These are phyloP conservation scores for Cercospora sesami DNA, from an alignment of 2,329 filamentous ascomycete species.

Conservation along the genomic window DNA sequence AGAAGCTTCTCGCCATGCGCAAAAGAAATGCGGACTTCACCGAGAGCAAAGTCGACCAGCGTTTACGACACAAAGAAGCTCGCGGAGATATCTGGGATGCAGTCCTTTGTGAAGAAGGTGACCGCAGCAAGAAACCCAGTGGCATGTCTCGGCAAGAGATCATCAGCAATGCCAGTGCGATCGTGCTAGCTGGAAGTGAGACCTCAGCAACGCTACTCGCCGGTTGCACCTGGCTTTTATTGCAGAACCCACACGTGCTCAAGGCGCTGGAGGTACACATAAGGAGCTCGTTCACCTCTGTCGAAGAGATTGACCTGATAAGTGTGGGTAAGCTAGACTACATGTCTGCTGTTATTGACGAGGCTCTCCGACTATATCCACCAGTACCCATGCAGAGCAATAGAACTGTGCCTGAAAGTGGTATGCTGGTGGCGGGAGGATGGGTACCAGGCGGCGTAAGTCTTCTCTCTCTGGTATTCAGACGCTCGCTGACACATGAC, in stretches of 20 bases:
- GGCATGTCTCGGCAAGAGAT: slow-evolving; percentile 45
- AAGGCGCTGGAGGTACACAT: slow-evolving; percentile 60
- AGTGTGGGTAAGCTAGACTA: slow-evolving; percentile 41
- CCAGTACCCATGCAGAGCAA: slow-evolving; percentile 31
- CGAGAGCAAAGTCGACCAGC: not conserved
- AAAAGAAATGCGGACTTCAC: not conserved
- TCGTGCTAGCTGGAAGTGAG: slow-evolving; percentile 71
- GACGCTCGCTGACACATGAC: not conserved
- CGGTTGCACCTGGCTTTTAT: slow-evolving; percentile 69
- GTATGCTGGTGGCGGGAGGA: not conserved
- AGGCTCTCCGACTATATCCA: slow-evolving; percentile 43
- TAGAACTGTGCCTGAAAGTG: not conserved
- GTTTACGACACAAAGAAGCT: not conserved
- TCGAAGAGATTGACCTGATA: slow-evolving; percentile 40
- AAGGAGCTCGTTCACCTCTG: slow-evolving; percentile 34
- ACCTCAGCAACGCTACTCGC: slow-evolving; percentile 73
- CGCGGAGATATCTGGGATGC: not conserved
- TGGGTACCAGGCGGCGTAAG: not conserved
- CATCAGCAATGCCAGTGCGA: slow-evolving; percentile 67
- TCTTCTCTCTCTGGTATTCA: not conserved
- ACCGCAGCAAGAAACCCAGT: not conserved
- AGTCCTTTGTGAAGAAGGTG: not conserved
- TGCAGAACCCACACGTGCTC: slow-evolving; percentile 61
- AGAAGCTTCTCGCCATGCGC: not conserved
- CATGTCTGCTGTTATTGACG: slow-evolving; percentile 41